Evolutionary conservation across 257 asterid genomes (phyloP).

Genomic region (Nicotiana obtusifolia): DNA sequence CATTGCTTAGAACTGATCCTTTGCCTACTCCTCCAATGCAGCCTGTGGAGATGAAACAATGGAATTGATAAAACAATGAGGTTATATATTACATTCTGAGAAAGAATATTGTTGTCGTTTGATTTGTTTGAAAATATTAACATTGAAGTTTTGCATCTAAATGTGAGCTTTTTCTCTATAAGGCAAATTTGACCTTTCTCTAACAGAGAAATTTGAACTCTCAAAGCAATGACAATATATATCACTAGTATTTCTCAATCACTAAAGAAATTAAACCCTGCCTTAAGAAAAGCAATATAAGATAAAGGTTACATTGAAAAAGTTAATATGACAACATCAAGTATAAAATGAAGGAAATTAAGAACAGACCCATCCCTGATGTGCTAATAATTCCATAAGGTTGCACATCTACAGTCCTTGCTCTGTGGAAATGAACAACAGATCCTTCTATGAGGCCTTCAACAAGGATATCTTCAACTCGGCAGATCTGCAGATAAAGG

Average conservation of each 20-base stretch:
- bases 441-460: constrained; percentile 94
- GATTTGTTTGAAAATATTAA: not conserved
- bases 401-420: constrained; percentile 64
- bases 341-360: not conserved
- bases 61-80: not conserved
- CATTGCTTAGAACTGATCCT: constrained; percentile 53
- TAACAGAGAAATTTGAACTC: not conserved
- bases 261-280: not conserved
- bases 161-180: not conserved
- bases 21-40: constrained; percentile 87
- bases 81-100: not conserved
- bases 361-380: constrained; percentile 82
- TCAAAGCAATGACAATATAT: not conserved
- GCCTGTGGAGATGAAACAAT: constrained; percentile 44
- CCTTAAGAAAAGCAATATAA: not conserved
- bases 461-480: constrained; percentile 96
- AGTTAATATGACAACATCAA: not conserved
- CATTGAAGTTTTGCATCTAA: not conserved
- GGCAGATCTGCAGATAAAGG: constrained; percentile 61
- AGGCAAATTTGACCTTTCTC: not conserved
- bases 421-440: constrained; percentile 97
- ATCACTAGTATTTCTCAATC: constrained; percentile 3
- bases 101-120: not conserved
- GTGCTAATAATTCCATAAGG: constrained; percentile 85
- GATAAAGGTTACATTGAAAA: not conserved